Base-by-base conservation (phyloP, 495 filamentous ascomycete genomes). In the Annulohypoxylon moriforme region DNA sequence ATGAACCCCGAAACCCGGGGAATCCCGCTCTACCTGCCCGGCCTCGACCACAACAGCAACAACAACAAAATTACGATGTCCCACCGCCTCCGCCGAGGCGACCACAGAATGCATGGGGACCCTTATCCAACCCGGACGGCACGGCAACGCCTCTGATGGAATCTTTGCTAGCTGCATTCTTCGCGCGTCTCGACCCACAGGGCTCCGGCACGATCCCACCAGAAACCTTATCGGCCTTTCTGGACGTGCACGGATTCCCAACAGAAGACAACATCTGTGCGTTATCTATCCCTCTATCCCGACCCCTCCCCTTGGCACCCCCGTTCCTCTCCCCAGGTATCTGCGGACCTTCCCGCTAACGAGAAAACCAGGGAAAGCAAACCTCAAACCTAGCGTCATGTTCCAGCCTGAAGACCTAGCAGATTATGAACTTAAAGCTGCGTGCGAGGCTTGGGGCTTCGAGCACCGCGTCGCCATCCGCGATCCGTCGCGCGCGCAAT, bases 221-320 rank as follows among this genome's bases (percentile, higher is more conserved):
- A 18, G 72, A 75, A 46, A 25, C 46, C 16, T 11, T 68, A 11
- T 75, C 69, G 25, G 13, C 33, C 16, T 69, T 69, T 33, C 50
- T 67, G 1, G 55, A 60, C 29, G 40, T 59, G 11, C 59, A 66
- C 11, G 42, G 60, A 18, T 64, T 67, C 18, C 20, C 29, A 7
- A 38, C 34, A 20, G 58, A 64, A 16, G 18, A 68, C 31, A 68
- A 60, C 33, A 16, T 69, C 49, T 68, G 62, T 63, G 60, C 20
- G 40, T 60, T 20, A 6, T 42, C 18, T 29, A n/a, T 13, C 33
- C 13, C 10, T 40, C 33, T 33, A n/a, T 58, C 9, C 34, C 16
- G 11, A n/a, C 22, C 14, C 13, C 10, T 4, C 13, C 47, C 8
- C 10, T n/a, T n/a, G n/a, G n/a, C n/a, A n/a, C 22, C 11, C 3